These are phyloP conservation scores for Neopestalotiopsis rosae DNA, from an alignment of 2,329 filamentous ascomycete genomes.

Conservation along the genomic window DNA sequence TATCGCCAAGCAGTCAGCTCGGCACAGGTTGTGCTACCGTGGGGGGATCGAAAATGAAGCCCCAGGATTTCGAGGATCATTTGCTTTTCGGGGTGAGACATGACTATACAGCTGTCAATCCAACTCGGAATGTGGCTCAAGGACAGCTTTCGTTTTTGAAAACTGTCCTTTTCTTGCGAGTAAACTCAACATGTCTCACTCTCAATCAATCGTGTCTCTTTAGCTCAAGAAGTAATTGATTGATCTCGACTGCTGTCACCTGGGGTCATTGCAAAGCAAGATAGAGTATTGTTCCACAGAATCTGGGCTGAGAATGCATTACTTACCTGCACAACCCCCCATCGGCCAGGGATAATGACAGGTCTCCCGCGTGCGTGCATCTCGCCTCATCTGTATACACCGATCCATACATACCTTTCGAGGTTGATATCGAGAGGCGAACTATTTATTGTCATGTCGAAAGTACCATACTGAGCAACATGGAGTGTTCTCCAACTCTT, in stretches of 20 bases:
- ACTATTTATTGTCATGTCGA: not conserved
- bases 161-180: not conserved
- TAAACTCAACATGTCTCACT: not conserved
- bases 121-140: not conserved
- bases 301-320: too few species aligned
- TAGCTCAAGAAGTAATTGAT: not conserved
- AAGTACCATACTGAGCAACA: not conserved
- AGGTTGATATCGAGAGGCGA: not conserved
- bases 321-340: too few species aligned
- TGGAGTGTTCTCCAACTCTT: not conserved
- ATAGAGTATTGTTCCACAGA: not conserved
- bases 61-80: not conserved
- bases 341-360: too few species aligned
- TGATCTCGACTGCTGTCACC: not conserved
- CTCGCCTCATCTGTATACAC: not conserved
- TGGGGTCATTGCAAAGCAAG: not conserved
- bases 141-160: not conserved
- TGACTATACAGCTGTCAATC: not conserved
- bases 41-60: not conserved
- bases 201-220: slow-evolving; percentile 1
- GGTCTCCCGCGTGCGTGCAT: too few species aligned
- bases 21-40: not conserved
- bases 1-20: not conserved
- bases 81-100: not conserved
- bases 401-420: not conserved